Conservation (phyloP, 768 basidiomycete species). For the Auricularia sp. region DNA sequence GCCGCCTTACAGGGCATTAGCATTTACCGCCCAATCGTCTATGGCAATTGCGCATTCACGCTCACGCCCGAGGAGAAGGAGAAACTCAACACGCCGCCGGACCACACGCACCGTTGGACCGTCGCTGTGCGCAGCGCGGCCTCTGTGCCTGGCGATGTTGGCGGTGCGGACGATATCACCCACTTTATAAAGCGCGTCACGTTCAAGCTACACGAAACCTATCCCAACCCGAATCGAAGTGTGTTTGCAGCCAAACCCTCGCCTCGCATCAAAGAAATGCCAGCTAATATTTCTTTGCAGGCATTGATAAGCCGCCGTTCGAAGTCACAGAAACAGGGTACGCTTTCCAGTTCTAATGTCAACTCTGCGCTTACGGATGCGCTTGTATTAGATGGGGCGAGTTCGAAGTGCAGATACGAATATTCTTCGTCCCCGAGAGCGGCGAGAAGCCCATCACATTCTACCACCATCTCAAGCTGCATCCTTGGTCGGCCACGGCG, state of each 20-base stretch:
- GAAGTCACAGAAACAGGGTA: slow-evolving; percentile 94
- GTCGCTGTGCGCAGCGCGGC: slow-evolving; percentile 87
- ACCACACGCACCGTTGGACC: slow-evolving; percentile 95
- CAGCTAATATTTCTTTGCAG: slow-evolving; percentile 28
- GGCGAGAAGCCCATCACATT: slow-evolving; percentile 82
- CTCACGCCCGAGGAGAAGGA: slow-evolving; percentile 60
- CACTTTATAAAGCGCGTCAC: slow-evolving; percentile 94
- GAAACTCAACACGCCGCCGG: slow-evolving; percentile 33
- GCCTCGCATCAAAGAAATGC: no score
- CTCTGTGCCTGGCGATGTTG: slow-evolving; percentile 64
- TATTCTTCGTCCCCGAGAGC: slow-evolving; percentile 81
- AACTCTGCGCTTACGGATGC: neutral
- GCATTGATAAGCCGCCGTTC: slow-evolving; percentile 86
- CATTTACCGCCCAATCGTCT: slow-evolving; percentile 85
- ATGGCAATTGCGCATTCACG: slow-evolving; percentile 85
- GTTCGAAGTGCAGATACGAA: slow-evolving; percentile 89
- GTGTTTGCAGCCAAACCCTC: neutral
- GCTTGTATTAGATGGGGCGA: slow-evolving; percentile 74
- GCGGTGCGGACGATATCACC: slow-evolving; percentile 80
- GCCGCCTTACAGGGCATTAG: slow-evolving; percentile 54
- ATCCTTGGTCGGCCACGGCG: slow-evolving; percentile 51
- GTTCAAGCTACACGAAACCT: slow-evolving; percentile 96
- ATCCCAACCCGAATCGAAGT: slow-evolving; percentile 85
- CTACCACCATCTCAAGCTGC: slow-evolving; percentile 92
- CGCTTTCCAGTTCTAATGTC: slow-evolving; percentile 10